These are phyloP conservation scores for Calocybe gangraenosa DNA, from an alignment of 768 basidiomycete genomes.

Conservation along the genomic window DNA sequence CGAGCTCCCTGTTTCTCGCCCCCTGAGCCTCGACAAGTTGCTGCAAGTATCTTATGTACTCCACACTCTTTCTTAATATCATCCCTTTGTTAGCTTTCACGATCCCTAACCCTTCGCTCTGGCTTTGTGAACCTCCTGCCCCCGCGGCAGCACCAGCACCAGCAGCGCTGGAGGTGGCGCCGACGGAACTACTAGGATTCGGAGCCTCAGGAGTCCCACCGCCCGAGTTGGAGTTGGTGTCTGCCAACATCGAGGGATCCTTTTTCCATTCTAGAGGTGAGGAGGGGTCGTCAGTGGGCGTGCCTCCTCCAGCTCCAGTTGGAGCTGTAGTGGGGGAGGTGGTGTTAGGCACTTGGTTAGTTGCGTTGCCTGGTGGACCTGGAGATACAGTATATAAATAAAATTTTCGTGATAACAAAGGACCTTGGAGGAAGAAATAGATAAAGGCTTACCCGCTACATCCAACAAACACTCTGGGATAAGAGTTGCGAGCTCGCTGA, in stretches of 20 bases:
- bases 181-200: background rate
- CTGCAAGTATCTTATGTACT: slow-evolving; percentile 80
- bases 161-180: slow-evolving; percentile 5
- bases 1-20: slow-evolving; percentile 72
- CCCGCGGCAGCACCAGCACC: background rate
- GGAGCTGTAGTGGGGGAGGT: slow-evolving; percentile 1
- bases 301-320: background rate
- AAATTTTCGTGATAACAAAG: too few relatives aligned
- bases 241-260: background rate
- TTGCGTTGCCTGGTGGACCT: background rate
- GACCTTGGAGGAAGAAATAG: background rate
- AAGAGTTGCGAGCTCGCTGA: slow-evolving; percentile 82
- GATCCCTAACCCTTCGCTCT: slow-evolving; percentile 30
- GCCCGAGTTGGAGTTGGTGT: slow-evolving; percentile 10
- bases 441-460: slow-evolving; percentile 18
- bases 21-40: slow-evolving; percentile 82
- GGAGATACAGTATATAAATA: background rate
- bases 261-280: slow-evolving; percentile 15
- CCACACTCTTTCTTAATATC: slow-evolving; percentile 82
- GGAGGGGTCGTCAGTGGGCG: slow-evolving; percentile 11
- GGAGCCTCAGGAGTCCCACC: slow-evolving; percentile 7
- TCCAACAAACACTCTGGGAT: slow-evolving; percentile 87
- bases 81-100: slow-evolving; percentile 95
- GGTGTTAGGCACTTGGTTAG: background rate
- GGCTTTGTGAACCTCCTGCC: slow-evolving; percentile 16